Evolutionary conservation across 2,329 filamentous ascomycete genomes (phyloP).

Genomic region (Balansia obtecta): DNA sequence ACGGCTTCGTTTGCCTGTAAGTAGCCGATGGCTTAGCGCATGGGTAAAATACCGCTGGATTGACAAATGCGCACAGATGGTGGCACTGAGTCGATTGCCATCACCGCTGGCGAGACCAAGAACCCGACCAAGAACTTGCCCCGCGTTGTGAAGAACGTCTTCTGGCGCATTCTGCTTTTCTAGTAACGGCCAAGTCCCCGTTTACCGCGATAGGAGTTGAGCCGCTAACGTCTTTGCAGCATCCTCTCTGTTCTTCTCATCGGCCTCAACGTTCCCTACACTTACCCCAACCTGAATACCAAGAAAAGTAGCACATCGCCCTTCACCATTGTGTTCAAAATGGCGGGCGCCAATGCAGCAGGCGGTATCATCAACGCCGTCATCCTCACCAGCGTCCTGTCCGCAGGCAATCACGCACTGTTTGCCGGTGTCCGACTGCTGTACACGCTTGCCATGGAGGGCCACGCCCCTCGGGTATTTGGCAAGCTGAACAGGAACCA

Average conservation of each 20-base stretch:
- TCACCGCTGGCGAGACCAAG: conserved; percentile 54
- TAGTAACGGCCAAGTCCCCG: conserved; percentile 16
- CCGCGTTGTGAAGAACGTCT: conserved; percentile 51
- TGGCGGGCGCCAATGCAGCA: conserved; percentile 38
- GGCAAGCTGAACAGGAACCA: conserved; percentile 22
- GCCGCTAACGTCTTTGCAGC: conserved; percentile 9
- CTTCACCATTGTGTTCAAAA: conserved; percentile 46
- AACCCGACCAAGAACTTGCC: conserved; percentile 49
- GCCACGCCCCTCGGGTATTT: conserved; percentile 44
- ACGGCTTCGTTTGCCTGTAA: conserved; percentile 41
- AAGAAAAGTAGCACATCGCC: conserved; percentile 24
- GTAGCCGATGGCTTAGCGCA: conserved; percentile 11
- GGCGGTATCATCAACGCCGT: conserved; percentile 47
- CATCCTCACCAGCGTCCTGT: conserved; percentile 29
- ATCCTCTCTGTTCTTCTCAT: conserved; percentile 29
- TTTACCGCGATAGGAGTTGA: not conserved
- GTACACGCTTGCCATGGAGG: conserved; percentile 26
- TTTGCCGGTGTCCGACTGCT: conserved; percentile 22
- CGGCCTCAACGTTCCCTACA: conserved; percentile 48
- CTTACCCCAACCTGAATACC: conserved; percentile 21
- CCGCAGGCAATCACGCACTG: conserved; percentile 25
- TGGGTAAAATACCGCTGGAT: not conserved
- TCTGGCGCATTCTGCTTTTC: conserved; percentile 49
- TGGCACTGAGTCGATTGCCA: conserved; percentile 52
- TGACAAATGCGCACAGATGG: conserved; percentile 14